These are phyloP conservation scores for Talaromyces proteolyticus DNA, from an alignment of 495 filamentous ascomycete species.

Conservation along the genomic window DNA sequence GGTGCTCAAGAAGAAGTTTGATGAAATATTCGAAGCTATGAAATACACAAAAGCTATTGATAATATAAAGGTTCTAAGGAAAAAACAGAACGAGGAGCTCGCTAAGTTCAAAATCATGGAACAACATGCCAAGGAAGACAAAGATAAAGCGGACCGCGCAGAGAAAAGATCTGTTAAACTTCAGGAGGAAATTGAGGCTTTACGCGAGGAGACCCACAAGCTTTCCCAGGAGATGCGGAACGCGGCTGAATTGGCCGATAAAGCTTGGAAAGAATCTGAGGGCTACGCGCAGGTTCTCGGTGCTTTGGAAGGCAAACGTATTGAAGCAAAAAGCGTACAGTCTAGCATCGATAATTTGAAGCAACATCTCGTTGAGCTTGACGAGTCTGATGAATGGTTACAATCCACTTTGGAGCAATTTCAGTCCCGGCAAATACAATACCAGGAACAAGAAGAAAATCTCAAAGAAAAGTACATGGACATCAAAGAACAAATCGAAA, in stretches of 20 bases:
- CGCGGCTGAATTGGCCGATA: slow-evolving; percentile 48
- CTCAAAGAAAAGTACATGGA: slow-evolving; percentile 56
- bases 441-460: slow-evolving; percentile 54
- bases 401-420: slow-evolving; percentile 74
- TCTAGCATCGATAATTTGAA: slow-evolving; percentile 64
- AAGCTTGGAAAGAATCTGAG: slow-evolving; percentile 55
- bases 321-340: slow-evolving; percentile 57
- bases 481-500: slow-evolving; percentile 57
- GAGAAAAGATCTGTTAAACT: slow-evolving; percentile 59
- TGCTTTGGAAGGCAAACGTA: slow-evolving; percentile 67
- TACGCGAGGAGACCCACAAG: slow-evolving; percentile 51
- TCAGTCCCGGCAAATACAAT: slow-evolving; percentile 61
- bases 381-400: slow-evolving; percentile 74
- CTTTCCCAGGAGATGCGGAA: slow-evolving; percentile 51
- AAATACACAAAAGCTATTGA: slow-evolving; percentile 98
- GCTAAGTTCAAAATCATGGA: slow-evolving; percentile 64
- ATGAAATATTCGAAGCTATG: slow-evolving; percentile 94
- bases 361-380: slow-evolving; percentile 63
- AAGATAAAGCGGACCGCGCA: slow-evolving; percentile 72
- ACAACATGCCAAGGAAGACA: slow-evolving; percentile 72
- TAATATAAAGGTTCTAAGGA: slow-evolving; percentile 79
- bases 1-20: slow-evolving; percentile 84
- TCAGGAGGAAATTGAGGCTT: slow-evolving; percentile 64
- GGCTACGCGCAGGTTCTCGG: slow-evolving; percentile 60
- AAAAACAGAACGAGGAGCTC: slow-evolving; percentile 73